Conservation (phyloP, 108 stramenopile genomes). For the Conticribra weissflogii region DNA sequence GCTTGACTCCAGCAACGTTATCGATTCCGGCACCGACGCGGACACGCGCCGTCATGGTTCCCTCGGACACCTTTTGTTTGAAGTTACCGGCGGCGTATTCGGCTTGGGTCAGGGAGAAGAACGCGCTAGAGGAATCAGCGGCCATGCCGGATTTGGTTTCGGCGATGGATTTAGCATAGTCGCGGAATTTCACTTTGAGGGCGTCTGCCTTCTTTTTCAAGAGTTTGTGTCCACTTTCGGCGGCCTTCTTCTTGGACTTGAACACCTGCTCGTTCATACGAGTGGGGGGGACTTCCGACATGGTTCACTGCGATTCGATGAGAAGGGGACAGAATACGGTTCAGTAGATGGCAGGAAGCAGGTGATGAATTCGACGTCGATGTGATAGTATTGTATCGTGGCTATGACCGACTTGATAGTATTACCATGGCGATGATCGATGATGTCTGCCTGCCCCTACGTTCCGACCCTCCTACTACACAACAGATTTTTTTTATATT, state of each 20-base stretch:
- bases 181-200: conserved; percentile 96
- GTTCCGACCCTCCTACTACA: no score
- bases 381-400: no score
- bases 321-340: no score
- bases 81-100: conserved; percentile 99
- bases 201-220: conserved; percentile 99
- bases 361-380: no score
- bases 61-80: conserved; percentile 93
- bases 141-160: conserved; percentile 93
- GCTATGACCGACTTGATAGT: no score
- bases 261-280: conserved; percentile 98
- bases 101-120: conserved; percentile 96
- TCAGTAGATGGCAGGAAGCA: no score
- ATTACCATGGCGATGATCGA: no score
- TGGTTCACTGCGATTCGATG: no score
- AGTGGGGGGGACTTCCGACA: conserved; percentile 95
- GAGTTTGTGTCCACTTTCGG: conserved; percentile 92
- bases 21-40: conserved; percentile 91
- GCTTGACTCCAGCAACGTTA: conserved; percentile 98
- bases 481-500: no score
- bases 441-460: no score
- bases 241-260: conserved; percentile 95
- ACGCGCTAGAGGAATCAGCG: conserved; percentile 82
- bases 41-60: conserved; percentile 83
- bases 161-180: conserved; percentile 95